Conservation (phyloP, 805 yeast species). For the Starmerella gropengiesseri region DNA sequence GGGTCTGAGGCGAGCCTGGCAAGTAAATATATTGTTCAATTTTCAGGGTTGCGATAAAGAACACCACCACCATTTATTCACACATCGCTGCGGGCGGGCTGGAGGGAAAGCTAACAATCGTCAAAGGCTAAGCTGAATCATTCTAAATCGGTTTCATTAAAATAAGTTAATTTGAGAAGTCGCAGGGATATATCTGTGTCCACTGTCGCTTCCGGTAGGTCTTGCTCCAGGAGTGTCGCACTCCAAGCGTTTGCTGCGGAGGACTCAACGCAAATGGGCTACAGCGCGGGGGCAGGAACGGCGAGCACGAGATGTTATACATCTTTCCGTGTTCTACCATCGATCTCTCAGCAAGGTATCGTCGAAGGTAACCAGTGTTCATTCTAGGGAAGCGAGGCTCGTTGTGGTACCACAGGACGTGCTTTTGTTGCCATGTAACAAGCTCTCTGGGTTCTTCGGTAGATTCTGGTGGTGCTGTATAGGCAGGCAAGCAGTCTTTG, state of each 20-base stretch:
- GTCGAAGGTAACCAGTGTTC: background rate
- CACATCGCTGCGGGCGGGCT: too few relatives aligned
- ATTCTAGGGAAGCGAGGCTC: background rate
- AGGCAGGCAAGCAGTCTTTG: too few relatives aligned
- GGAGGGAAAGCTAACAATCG: too few relatives aligned
- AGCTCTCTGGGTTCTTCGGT: too few relatives aligned
- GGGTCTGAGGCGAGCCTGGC: too few relatives aligned
- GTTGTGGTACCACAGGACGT: too few relatives aligned
- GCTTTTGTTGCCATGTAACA: too few relatives aligned
- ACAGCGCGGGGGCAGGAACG: constrained; percentile 1
- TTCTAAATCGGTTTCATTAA: too few relatives aligned
- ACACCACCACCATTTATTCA: too few relatives aligned
- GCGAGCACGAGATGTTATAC: background rate
- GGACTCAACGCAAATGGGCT: background rate
- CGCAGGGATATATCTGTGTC: background rate
- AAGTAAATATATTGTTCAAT: background rate
- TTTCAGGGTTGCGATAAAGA: too few relatives aligned
- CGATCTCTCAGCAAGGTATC: constrained; percentile 1
- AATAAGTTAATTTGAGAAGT: background rate
- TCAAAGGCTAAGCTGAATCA: too few relatives aligned
- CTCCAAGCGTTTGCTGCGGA: constrained; percentile 1
- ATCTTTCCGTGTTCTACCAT: constrained; percentile 4
- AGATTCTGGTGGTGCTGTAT: too few relatives aligned
- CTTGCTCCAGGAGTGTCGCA: constrained; percentile 5
- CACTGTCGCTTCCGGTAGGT: constrained; percentile 2